These are phyloP conservation scores for Arthonia radiata DNA, from an alignment of 495 filamentous ascomycete genomes.

Conservation along the genomic window DNA sequence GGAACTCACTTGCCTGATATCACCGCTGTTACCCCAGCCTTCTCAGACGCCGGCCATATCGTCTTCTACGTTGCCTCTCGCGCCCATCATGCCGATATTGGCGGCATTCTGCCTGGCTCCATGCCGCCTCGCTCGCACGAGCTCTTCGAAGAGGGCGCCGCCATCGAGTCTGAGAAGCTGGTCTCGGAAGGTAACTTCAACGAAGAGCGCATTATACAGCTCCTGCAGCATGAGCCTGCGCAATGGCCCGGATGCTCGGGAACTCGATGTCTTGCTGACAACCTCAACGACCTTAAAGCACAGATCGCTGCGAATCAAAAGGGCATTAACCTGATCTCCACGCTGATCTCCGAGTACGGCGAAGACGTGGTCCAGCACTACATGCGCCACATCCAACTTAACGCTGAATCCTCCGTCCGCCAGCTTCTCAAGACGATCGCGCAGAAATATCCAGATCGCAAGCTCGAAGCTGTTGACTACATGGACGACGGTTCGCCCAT, in stretches of 20 bases:
- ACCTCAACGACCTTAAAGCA: slow-evolving; percentile 86
- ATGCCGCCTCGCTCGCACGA: slow-evolving; percentile 93
- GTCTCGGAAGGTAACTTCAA: slow-evolving; percentile 78
- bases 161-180: slow-evolving; percentile 83
- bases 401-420: slow-evolving; percentile 68
- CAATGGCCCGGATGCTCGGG: slow-evolving; percentile 71
- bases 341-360: slow-evolving; percentile 71
- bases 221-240: slow-evolving; percentile 64
- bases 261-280: slow-evolving; percentile 74
- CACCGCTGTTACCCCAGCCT: slow-evolving; percentile 82
- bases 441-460: slow-evolving; percentile 48
- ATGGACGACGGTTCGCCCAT: slow-evolving; percentile 93
- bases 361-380: slow-evolving; percentile 84
- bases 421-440: slow-evolving; percentile 60
- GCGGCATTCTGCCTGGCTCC: slow-evolving; percentile 80
- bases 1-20: slow-evolving; percentile 81
- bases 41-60: slow-evolving; percentile 62
- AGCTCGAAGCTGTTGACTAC: slow-evolving; percentile 53
- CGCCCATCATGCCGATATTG: slow-evolving; percentile 93
- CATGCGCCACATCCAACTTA: slow-evolving; percentile 82
- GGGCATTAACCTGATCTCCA: slow-evolving; percentile 71
- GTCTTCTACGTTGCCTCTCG: slow-evolving; percentile 92
- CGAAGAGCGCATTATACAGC: slow-evolving; percentile 61
- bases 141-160: slow-evolving; percentile 80
- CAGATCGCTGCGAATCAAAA: slow-evolving; percentile 93